A percentile compares a stretch with the other conserved stretches of the same genome.
Conservation (phyloP, 768 basidiomycete species). For the Lentinula guzmanii region DNA sequence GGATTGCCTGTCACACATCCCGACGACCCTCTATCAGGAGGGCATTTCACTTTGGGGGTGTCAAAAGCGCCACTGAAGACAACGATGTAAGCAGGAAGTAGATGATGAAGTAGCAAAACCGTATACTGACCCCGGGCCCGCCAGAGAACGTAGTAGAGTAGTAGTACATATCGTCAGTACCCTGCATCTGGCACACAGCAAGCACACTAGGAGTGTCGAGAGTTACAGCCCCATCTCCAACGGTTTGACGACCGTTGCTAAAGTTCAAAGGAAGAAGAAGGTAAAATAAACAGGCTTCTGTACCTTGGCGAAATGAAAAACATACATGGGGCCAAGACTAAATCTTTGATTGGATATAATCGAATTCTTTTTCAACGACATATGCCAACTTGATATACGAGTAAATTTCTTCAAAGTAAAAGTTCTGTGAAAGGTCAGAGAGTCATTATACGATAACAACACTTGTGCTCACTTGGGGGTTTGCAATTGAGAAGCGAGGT, state of each 20-base stretch:
- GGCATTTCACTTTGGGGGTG: conserved; percentile 87
- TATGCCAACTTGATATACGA: conserved; percentile 71
- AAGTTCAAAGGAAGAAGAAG: conserved; percentile 10
- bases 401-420: background rate
- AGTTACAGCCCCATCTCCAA: conserved; percentile 93
- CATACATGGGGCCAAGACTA: conserved; percentile 95
- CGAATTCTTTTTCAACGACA: conserved; percentile 70
- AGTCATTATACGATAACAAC: background rate
- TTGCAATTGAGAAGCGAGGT: background rate
- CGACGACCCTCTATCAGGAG: conserved; percentile 93
- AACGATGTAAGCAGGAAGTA: conserved; percentile 8
- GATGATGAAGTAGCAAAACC: background rate
- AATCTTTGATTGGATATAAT: conserved; percentile 69
- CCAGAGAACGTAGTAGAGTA: conserved; percentile 94
- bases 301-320: conserved; percentile 11
- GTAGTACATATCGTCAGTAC: conserved; percentile 79
- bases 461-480: background rate
- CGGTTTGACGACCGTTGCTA: conserved; percentile 94
- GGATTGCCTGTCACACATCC: conserved; percentile 91
- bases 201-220: conserved; percentile 77
- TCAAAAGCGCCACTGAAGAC: conserved; percentile 87
- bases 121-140: conserved; percentile 71
- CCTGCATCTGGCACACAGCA: conserved; percentile 81
- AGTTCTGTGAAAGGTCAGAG: background rate
- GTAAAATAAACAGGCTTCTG: background rate